Evolutionary conservation across 768 basidiomycete genomes (phyloP).

Genomic region (Scleroderma citrinum): DNA sequence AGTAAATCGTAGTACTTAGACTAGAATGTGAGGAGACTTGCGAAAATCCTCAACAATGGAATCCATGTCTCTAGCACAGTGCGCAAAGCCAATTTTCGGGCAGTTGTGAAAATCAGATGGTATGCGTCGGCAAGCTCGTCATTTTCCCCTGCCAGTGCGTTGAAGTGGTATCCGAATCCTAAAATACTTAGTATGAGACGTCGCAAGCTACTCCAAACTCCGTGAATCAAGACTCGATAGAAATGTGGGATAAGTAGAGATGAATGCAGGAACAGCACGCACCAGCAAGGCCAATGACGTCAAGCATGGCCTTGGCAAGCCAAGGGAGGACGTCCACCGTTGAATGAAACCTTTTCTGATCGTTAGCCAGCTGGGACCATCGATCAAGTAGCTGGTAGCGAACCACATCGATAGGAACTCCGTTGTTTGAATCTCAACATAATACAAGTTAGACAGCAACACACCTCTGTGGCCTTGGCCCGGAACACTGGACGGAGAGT

Average conservation of each 20-base stretch:
- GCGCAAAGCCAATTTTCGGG: conserved; percentile 46
- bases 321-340: conserved; percentile 56
- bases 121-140: conserved; percentile 55
- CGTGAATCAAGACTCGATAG: background rate
- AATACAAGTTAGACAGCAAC: conserved; percentile 4
- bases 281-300: conserved; percentile 73
- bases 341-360: conserved; percentile 9
- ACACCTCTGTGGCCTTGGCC: conserved; percentile 48
- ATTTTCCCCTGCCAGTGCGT: conserved; percentile 41
- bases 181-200: conserved; percentile 4
- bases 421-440: too few species aligned
- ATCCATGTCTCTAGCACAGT: conserved; percentile 55
- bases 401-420: too few species aligned
- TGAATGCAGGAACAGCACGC: conserved; percentile 6
- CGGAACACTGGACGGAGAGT: conserved; percentile 52
- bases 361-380: conserved; percentile 25
- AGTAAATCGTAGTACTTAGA: background rate
- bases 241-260: background rate
- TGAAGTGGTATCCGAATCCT: conserved; percentile 54
- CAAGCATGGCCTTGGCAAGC: conserved; percentile 64
- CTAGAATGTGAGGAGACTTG: conserved; percentile 18
- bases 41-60: conserved; percentile 47
- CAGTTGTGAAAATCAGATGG: conserved; percentile 45
- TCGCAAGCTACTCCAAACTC: background rate
- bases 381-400: conserved; percentile 23